phyloP scores from a whole-genome alignment of 306 rosid genomes.

The Cucumis melo region DNA sequence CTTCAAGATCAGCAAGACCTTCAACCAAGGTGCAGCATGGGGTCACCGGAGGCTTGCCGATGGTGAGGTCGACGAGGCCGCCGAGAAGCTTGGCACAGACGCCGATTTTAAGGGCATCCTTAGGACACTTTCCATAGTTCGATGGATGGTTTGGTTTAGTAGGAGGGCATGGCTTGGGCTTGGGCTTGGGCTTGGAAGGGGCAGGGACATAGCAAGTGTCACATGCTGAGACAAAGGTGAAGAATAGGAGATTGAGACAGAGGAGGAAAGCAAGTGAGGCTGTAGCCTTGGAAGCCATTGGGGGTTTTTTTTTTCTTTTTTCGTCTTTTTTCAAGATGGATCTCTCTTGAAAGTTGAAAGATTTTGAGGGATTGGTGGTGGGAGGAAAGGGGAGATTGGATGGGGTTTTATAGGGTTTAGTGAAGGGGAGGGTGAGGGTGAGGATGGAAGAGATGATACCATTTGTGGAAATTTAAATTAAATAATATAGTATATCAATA shows the following conservation, averaged over 20 bases:
- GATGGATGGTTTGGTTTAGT: background rate
- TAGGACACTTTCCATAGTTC: slow-evolving; percentile 29
- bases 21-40: slow-evolving; percentile 59
- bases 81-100: slow-evolving; percentile 55
- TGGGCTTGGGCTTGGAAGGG: background rate
- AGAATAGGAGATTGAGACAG: background rate
- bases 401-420: no score
- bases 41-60: slow-evolving; percentile 42
- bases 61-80: slow-evolving; percentile 24
- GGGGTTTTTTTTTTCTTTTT: no score
- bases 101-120: slow-evolving; percentile 48
- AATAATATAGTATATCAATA: no score
- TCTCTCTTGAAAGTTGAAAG: no score
- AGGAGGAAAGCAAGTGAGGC: background rate
- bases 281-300: background rate
- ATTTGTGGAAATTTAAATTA: no score
- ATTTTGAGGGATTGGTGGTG: no score
- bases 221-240: background rate
- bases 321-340: no score
- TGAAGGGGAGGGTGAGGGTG: no score
- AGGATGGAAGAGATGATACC: no score
- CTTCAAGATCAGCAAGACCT: slow-evolving; percentile 63
- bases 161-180: background rate
- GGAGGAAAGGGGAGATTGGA: no score
- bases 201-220: background rate